These are phyloP conservation scores for Prasinococcaceae sp. DNA, from an alignment of 139 green algal genomes.

Conservation along the genomic window DNA sequence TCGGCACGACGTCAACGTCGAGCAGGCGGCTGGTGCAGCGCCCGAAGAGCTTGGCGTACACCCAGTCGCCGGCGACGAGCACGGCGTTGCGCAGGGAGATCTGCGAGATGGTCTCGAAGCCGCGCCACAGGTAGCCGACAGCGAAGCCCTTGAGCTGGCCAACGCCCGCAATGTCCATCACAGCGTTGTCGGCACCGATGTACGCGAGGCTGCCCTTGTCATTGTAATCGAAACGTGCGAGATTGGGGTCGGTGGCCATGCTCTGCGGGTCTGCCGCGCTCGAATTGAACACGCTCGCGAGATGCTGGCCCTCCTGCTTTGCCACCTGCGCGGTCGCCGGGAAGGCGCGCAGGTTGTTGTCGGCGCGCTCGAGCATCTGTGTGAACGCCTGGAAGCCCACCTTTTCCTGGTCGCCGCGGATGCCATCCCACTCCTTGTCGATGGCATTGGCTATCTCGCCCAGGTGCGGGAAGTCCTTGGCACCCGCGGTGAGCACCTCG, in stretches of 20 bases:
- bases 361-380: slow-evolving; percentile 1
- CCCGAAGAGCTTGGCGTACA: slow-evolving; percentile 58
- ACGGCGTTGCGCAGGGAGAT: slow-evolving; percentile 60
- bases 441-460: slow-evolving; percentile 38
- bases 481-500: slow-evolving; percentile 29
- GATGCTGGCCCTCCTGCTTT: slow-evolving; percentile 67
- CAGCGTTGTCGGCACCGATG: slow-evolving; percentile 65
- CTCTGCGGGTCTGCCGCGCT: slow-evolving; percentile 6
- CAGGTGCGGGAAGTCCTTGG: slow-evolving; percentile 58
- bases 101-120: slow-evolving; percentile 68
- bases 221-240: slow-evolving; percentile 37
- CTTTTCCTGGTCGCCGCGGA: background rate
- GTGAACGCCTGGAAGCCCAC: background rate
- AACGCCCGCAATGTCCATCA: slow-evolving; percentile 70
- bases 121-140: slow-evolving; percentile 65
- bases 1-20: no score
- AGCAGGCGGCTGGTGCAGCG: slow-evolving; percentile 55
- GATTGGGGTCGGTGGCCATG: background rate
- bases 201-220: slow-evolving; percentile 73
- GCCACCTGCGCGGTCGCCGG: slow-evolving; percentile 75
- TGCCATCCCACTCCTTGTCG: slow-evolving; percentile 9
- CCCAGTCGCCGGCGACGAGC: slow-evolving; percentile 66
- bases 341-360: slow-evolving; percentile 35
- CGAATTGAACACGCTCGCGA: slow-evolving; percentile 36
- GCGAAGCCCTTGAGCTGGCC: slow-evolving; percentile 42